These are phyloP conservation scores for Nidularia pulvinata DNA, from an alignment of 768 basidiomycete species.

Conservation along the genomic window DNA sequence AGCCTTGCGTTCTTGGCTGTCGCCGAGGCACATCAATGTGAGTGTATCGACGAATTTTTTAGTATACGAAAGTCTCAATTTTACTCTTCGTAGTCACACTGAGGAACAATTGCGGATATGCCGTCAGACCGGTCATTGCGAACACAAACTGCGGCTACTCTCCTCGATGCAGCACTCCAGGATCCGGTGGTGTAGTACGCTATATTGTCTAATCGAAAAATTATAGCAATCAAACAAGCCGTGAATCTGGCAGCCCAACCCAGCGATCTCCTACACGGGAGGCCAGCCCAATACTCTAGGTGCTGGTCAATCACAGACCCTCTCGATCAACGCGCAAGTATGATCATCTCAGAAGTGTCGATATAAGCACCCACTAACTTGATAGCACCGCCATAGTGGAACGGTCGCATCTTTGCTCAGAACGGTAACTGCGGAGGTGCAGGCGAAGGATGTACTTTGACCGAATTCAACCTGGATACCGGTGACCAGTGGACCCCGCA, in stretches of 20 bases:
- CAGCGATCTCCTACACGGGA: slow-evolving; percentile 28
- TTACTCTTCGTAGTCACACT: slow-evolving; percentile 22
- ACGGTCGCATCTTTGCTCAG: slow-evolving; percentile 36
- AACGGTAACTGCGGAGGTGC: slow-evolving; percentile 30
- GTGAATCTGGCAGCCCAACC: slow-evolving; percentile 17
- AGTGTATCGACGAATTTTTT: neutral
- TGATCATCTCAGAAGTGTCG: neutral
- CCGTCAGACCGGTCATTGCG: slow-evolving; percentile 30
- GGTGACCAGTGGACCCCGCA: slow-evolving; percentile 22
- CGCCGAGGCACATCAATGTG: slow-evolving; percentile 11
- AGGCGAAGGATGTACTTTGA: slow-evolving; percentile 36
- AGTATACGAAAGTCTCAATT: neutral
- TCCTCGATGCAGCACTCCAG: slow-evolving; percentile 30
- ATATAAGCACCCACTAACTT: neutral
- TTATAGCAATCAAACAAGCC: neutral
- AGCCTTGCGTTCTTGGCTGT: slow-evolving; percentile 3
- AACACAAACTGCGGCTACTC: slow-evolving; percentile 39
- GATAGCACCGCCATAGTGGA: slow-evolving; percentile 23
- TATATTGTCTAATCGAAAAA: slow-evolving; percentile 13
- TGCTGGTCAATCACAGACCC: slow-evolving; percentile 19
- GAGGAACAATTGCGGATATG: slow-evolving; percentile 26
- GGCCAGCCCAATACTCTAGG: slow-evolving; percentile 26
- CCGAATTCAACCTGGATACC: slow-evolving; percentile 37
- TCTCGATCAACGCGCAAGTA: slow-evolving; percentile 25
- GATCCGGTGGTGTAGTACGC: slow-evolving; percentile 17